Conservation (phyloP, 2,329 filamentous ascomycete genomes). For the Aspergillus melleus region DNA sequence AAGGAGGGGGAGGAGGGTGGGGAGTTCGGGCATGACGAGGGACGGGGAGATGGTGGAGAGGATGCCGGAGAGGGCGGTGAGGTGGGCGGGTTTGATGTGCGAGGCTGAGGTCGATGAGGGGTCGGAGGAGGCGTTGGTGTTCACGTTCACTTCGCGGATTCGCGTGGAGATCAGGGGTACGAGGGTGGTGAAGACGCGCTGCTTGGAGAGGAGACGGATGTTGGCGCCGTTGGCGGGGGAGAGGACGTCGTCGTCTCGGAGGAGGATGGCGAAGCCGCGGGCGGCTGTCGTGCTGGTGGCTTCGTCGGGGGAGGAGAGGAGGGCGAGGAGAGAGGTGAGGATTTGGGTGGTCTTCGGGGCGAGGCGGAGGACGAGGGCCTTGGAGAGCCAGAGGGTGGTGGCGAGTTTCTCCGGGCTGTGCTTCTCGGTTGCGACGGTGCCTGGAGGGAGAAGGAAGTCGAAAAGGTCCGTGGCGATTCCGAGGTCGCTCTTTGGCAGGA, state of each 20-base stretch:
- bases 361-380: constrained; percentile 59
- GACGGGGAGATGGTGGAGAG: constrained; percentile 60
- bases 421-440: constrained; percentile 17
- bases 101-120: constrained; percentile 21
- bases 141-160: constrained; percentile 47
- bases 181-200: constrained; percentile 62
- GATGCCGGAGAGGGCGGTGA: constrained; percentile 63
- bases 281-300: constrained; percentile 53
- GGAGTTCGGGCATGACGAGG: constrained; percentile 60
- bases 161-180: constrained; percentile 56
- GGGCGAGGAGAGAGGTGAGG: constrained; percentile 50
- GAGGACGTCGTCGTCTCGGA: constrained; percentile 62
- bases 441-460: constrained; percentile 30
- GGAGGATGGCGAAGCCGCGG: constrained; percentile 59
- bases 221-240: constrained; percentile 61
- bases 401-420: constrained; percentile 32
- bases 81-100: constrained; percentile 59
- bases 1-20: constrained; percentile 59
- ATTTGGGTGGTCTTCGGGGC: constrained; percentile 51
- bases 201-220: constrained; percentile 62
- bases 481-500: constrained; percentile 37
- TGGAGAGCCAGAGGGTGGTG: constrained; percentile 61
- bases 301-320: constrained; percentile 47
- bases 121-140: constrained; percentile 29
- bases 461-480: constrained; percentile 32